A percentile compares a stretch with the other conserved stretches of the same genome.
These are phyloP conservation scores for Mycotypha africana DNA, from an alignment of 371 early-diverging fungal genomes.

Conservation along the genomic window DNA sequence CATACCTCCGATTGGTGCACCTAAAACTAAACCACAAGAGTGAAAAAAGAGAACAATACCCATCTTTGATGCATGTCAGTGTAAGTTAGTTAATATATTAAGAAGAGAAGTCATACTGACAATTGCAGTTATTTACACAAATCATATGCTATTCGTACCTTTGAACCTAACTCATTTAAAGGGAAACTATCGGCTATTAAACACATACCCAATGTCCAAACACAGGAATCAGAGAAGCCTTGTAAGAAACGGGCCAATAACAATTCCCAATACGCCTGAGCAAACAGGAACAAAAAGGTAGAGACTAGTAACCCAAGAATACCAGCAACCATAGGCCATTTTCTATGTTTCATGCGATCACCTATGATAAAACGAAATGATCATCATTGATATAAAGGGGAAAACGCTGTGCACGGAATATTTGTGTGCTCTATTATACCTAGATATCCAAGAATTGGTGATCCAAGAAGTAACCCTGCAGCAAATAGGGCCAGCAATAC, in stretches of 20 bases:
- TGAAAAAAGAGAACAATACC: slow-evolving; percentile 47
- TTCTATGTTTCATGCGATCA: slow-evolving; percentile 28
- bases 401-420: too few relatives aligned
- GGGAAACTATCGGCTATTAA: slow-evolving; percentile 51
- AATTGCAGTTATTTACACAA: too few relatives aligned
- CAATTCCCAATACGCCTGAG: slow-evolving; percentile 40
- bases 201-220: slow-evolving; percentile 50
- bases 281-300: slow-evolving; percentile 52
- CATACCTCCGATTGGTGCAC: slow-evolving; percentile 50
- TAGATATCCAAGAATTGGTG: slow-evolving; percentile 60
- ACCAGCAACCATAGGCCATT: slow-evolving; percentile 50
- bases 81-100: too few relatives aligned
- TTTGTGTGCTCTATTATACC: too few relatives aligned
- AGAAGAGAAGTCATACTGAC: too few relatives aligned
- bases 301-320: slow-evolving; percentile 41
- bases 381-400: too few relatives aligned
- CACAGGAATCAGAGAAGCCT: slow-evolving; percentile 51
- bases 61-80: too few relatives aligned
- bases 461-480: slow-evolving; percentile 61
- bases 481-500: slow-evolving; percentile 60
- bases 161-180: slow-evolving; percentile 42
- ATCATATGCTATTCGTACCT: too few relatives aligned
- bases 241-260: slow-evolving; percentile 55
- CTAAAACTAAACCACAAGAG: slow-evolving; percentile 48
- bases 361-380: slow-evolving; percentile 1